Conservation (phyloP, 306 rosid genomes). For the Vicia sativa region DNA sequence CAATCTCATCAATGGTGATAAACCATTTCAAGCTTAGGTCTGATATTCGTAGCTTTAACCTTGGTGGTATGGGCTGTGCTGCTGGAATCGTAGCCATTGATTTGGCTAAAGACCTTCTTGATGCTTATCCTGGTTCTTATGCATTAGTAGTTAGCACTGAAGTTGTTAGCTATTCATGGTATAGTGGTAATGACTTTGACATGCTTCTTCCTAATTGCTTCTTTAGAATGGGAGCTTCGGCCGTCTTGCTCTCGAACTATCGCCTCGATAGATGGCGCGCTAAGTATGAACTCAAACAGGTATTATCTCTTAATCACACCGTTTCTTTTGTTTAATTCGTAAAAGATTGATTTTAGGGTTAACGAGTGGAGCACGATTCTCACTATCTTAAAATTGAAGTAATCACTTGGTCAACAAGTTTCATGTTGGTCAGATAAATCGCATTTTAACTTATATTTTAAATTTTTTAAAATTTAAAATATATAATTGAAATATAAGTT, state of each 20-base stretch:
- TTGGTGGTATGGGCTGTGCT: constrained; percentile 80
- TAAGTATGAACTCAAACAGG: constrained; percentile 67
- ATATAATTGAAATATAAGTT: background rate
- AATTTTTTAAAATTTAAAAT: background rate
- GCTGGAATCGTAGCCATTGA: constrained; percentile 74
- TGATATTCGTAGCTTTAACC: constrained; percentile 66
- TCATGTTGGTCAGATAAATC: background rate
- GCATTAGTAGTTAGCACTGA: constrained; percentile 76
- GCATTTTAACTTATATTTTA: background rate
- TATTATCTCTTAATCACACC: constrained; percentile 2
- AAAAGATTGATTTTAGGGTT: background rate
- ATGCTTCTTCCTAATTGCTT: constrained; percentile 73
- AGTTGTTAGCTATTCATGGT: constrained; percentile 63
- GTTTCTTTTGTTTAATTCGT: background rate
- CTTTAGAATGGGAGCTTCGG: constrained; percentile 73
- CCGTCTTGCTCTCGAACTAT: constrained; percentile 59
- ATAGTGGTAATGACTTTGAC: constrained; percentile 53
- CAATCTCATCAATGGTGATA: constrained; percentile 62
- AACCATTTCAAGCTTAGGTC: constrained; percentile 64
- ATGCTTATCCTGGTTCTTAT: constrained; percentile 53
- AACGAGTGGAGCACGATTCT: background rate
- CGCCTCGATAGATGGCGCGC: constrained; percentile 62
- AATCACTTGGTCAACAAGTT: background rate
- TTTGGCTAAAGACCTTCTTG: constrained; percentile 66
- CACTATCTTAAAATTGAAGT: no score